phyloP scores from a whole-genome alignment of 495 filamentous ascomycete genomes.

The Jackrogersella multiformis region DNA sequence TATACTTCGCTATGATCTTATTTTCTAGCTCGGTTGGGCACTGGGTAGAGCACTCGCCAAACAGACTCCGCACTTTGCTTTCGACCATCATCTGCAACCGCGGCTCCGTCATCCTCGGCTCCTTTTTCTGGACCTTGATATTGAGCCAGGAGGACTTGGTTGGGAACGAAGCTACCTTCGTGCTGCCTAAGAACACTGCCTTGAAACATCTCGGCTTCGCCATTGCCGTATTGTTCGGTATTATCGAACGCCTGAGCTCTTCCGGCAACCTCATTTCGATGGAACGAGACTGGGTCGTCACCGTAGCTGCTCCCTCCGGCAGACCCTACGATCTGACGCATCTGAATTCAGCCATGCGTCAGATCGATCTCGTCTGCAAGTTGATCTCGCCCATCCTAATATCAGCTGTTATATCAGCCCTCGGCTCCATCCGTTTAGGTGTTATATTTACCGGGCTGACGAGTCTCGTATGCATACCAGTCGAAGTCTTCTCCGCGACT shows the following conservation, averaged over 20 bases:
- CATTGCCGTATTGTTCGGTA: conserved; percentile 60
- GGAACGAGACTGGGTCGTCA: conserved; percentile 71
- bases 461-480: conserved; percentile 47
- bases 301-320: conserved; percentile 47
- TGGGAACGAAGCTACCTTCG: conserved; percentile 12
- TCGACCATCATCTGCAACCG: conserved; percentile 58
- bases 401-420: conserved; percentile 58
- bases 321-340: conserved; percentile 52
- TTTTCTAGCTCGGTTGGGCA: conserved; percentile 53
- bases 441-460: conserved; percentile 57
- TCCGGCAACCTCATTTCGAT: conserved; percentile 69
- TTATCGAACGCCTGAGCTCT: conserved; percentile 64
- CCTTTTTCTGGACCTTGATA: conserved; percentile 58
- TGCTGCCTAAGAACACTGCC: conserved; percentile 12
- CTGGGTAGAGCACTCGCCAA: conserved; percentile 58
- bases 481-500: conserved; percentile 52
- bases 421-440: conserved; percentile 57
- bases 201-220: conserved; percentile 52
- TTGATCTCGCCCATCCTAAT: conserved; percentile 69
- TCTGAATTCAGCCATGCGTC: conserved; percentile 71
- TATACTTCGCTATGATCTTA: conserved; percentile 47
- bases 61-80: conserved; percentile 51
- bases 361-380: conserved; percentile 78
- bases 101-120: conserved; percentile 58
- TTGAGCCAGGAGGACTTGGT: conserved; percentile 48